A percentile compares a stretch with the other conserved stretches of the same genome.
Evolutionary conservation across 768 basidiomycete genomes (phyloP).

Genomic region (Harrya chromipes): DNA sequence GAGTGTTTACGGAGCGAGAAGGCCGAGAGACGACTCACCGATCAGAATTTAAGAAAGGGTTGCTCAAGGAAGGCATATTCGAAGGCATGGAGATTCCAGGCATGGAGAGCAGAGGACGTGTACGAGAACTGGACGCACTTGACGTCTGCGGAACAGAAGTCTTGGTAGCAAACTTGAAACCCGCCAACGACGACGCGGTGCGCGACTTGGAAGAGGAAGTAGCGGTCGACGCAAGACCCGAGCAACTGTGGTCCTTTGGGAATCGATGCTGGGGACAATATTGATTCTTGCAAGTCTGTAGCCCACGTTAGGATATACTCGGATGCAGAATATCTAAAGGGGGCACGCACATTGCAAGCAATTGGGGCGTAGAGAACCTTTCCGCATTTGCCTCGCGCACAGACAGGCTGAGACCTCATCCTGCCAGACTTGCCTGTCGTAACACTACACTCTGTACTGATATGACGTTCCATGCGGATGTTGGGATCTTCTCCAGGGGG

Average conservation of each 20-base stretch:
- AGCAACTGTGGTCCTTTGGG: conserved; percentile 66
- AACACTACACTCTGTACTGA: conserved; percentile 61
- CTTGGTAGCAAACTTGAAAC: conserved; percentile 8
- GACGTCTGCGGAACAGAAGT: conserved; percentile 2
- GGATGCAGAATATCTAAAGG: not conserved
- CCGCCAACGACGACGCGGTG: not conserved
- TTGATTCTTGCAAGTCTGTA: conserved; percentile 64
- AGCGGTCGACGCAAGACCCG: conserved; percentile 14
- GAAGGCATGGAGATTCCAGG: conserved; percentile 13
- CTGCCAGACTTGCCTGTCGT: conserved; percentile 60
- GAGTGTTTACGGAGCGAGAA: conserved; percentile 49
- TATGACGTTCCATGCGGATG: conserved; percentile 73
- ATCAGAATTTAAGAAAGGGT: conserved; percentile 48
- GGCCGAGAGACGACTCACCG: conserved; percentile 51
- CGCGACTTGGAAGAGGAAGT: conserved; percentile 14
- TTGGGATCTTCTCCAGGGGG: conserved; percentile 81
- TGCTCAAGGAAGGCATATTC: conserved; percentile 21
- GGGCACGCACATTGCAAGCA: conserved; percentile 61
- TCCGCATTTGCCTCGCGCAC: conserved; percentile 59
- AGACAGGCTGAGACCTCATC: conserved; percentile 50
- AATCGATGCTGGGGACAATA: conserved; percentile 82
- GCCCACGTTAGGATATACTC: not conserved
- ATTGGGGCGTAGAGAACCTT: conserved; percentile 77
- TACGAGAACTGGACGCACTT: conserved; percentile 1
- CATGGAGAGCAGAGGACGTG: conserved; percentile 1